Base-by-base conservation (phyloP, 2,329 filamentous ascomycete species). In the Botrytis cinerea region DNA sequence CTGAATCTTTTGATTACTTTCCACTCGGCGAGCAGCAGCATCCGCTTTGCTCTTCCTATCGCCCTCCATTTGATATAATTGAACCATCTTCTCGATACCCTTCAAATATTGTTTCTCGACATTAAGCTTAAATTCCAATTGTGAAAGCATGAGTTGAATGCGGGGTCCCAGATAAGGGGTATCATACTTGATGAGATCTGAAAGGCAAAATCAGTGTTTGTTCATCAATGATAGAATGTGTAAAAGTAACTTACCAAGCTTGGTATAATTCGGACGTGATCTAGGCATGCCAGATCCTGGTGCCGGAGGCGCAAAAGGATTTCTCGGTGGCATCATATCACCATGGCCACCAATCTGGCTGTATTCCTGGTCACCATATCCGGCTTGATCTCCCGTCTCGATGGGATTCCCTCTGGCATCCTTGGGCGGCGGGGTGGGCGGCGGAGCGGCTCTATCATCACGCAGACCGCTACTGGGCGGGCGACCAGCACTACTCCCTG, bases 21-120 rank as follows among this genome's bases (percentile, higher is more conserved):
- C 96, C 75, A 97, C 92, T 73, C 93, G 89, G 80, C 94, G 90
- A 68, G 92, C 93, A 79, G 97, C 94, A 60, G 96, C 96, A 83
- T 99, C 96, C 73, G 93, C 91, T 82, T 92, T 93, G 84, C 95
- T 98, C 86, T 97, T 98, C 78, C 95, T 91, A 81, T 99, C 96
- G 45, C 96, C 95, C 82, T 98, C 96, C 88, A 98, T 96, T 81
- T 96, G 91, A 81, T 99, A 99, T 51, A 99, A 87, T 82, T 96
- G 94, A 64, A 98, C 93, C 96, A 99, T 98, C 86, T 99, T 99
- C 84, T 99, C 96, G 78, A 99, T 96, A 75, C 96, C 96, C 81
- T 97, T 97, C 77, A 98, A 94, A 84, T 99, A 99, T 84, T 99
- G 96, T 82, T 98, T 97, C 83, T 99, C 96, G 43, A 99, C 96